Evolutionary conservation across 352 stramenopile genomes (phyloP).

Genomic region (Globisporangium okanoganense): DNA sequence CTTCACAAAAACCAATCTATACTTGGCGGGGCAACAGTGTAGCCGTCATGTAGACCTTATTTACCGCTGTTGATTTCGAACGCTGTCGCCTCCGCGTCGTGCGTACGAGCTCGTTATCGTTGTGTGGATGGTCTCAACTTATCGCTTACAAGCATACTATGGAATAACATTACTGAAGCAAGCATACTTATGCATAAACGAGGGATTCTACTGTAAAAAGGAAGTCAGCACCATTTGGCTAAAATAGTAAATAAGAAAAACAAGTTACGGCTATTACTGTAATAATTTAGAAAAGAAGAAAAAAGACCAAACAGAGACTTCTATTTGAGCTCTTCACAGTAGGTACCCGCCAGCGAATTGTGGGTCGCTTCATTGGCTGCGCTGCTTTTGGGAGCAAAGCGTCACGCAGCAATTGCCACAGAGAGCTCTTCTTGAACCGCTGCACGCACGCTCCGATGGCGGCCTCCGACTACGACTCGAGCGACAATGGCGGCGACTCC

Average conservation of each 20-base stretch:
- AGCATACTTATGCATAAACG: not conserved
- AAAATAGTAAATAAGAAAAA: too few relatives aligned
- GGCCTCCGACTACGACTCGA: conserved; percentile 38
- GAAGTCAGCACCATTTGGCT: conserved; percentile 6
- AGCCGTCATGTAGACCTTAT: too few relatives aligned
- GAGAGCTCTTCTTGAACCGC: not conserved
- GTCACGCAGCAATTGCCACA: conserved; percentile 6
- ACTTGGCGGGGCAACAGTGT: too few relatives aligned
- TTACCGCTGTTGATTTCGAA: too few relatives aligned
- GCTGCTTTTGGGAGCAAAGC: conserved; percentile 12
- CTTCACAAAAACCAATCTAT: too few relatives aligned
- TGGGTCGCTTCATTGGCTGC: conserved; percentile 13
- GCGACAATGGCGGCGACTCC: conserved; percentile 44
- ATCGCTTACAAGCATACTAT: not conserved
- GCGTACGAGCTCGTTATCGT: too few relatives aligned
- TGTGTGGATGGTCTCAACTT: too few relatives aligned
- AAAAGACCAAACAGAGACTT: not conserved
- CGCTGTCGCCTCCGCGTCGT: too few relatives aligned
- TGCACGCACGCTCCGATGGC: conserved; percentile 20
- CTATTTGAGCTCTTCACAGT: not conserved
- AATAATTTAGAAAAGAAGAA: not conserved
- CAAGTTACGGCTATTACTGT: too few relatives aligned
- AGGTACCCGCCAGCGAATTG: not conserved
- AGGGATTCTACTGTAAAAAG: not conserved
- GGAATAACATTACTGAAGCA: too few relatives aligned